phyloP scores from a whole-genome alignment of 495 filamentous ascomycete species.

The Cairneyella variabilis region DNA sequence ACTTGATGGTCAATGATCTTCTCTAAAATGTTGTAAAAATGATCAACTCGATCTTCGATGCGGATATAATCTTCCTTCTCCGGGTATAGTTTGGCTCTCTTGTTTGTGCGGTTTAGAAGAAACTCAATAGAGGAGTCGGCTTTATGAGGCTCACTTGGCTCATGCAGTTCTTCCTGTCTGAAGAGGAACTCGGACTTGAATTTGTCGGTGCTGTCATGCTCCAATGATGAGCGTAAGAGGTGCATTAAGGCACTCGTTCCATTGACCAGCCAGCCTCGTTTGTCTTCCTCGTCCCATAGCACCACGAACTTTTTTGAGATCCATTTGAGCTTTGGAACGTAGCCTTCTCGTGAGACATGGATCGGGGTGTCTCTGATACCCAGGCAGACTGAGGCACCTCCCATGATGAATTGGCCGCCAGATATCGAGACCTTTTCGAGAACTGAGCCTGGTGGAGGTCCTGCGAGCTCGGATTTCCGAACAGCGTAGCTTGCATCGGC shows the following conservation, averaged over 20 bases:
- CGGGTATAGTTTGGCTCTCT: too few relatives aligned
- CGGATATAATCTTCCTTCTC: background rate
- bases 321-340: constrained; percentile 21
- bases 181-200: constrained; percentile 16
- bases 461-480: background rate
- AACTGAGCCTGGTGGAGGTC: background rate
- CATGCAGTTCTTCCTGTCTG: background rate
- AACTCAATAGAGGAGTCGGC: background rate
- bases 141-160: background rate
- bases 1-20: constrained; percentile 31
- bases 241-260: constrained; percentile 38
- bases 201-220: constrained; percentile 15
- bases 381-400: constrained; percentile 7
- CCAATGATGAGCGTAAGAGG: constrained; percentile 32
- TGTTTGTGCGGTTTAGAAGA: background rate
- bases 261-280: constrained; percentile 37
- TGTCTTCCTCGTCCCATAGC: constrained; percentile 33
- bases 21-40: constrained; percentile 27
- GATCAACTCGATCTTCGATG: constrained; percentile 25
- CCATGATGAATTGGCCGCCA: constrained; percentile 25
- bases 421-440: constrained; percentile 27
- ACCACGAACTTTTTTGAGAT: constrained; percentile 28
- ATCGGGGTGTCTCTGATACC: constrained; percentile 27
- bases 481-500: background rate
- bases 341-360: constrained; percentile 3